Evolutionary conservation across 345 rosid genomes (phyloP), one percentile per base, ranked within the genome.

Genomic region (Reutealis trisperma): DNA sequence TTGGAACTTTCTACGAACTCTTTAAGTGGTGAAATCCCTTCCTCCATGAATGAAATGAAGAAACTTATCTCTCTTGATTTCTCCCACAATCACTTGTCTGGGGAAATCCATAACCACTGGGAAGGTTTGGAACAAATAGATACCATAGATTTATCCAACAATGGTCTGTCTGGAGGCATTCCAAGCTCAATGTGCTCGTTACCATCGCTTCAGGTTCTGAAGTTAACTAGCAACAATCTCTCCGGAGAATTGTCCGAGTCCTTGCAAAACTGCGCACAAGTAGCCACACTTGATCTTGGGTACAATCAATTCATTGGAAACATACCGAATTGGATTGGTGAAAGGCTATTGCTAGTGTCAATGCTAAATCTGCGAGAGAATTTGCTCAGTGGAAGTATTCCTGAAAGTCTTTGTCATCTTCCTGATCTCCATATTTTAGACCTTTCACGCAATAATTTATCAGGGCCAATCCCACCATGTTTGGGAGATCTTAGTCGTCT

Each of bases 121-220:
- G 16, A 59, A 30, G 66, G 72, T 52, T 15, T 70, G 19, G 16
- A 22, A 16, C 5, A 37, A 1, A 15, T 57, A 25, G 27, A 54
- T 55, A 68, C 62, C 32, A 30, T 73, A 16, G 82, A 79, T 59
- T 51, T 79, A 12, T 73, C 82, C 1, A 69, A 58, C 16, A 79
- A 73, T 34, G 59, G 34, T 45, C 67, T 73, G 12, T 81, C 84
- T 8, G 80, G 84, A 51, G 63, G 58, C 12, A 81, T 81, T n/a
- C 77, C 74, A 2, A 73, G 58, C 34, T 81, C 71, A 7, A 49
- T 77, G 67, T 65, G 78, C 27, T 73, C 66, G 2, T 49, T 76
- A 14, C 58, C 62, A 30, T 14, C 4, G 14, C 84, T 77, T 32
- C 34, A 24, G 64, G 55, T 60, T 13, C 25, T 77, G 75, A 47